Conservation (phyloP, 352 stramenopile species). For the Phytophthora brassicae region DNA sequence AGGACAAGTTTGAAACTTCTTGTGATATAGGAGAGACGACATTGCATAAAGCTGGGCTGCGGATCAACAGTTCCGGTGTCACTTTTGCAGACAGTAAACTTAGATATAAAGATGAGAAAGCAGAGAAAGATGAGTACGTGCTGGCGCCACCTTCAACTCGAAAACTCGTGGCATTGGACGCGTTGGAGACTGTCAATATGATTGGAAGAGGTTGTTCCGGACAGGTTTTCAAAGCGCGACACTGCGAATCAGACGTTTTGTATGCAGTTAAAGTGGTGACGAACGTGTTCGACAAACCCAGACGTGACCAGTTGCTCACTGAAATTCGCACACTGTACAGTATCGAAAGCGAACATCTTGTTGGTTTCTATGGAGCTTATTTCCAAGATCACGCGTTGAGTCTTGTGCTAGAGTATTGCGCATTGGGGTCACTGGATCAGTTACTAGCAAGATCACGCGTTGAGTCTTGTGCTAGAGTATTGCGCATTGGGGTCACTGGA, state of each 20-base stretch:
- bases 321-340: slow-evolving; percentile 81
- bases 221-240: slow-evolving; percentile 58
- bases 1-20: slow-evolving; percentile 61
- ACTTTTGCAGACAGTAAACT: slow-evolving; percentile 40
- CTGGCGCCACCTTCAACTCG: slow-evolving; percentile 6
- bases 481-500: slow-evolving; percentile 69
- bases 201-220: slow-evolving; percentile 66
- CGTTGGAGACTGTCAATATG: slow-evolving; percentile 52
- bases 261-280: slow-evolving; percentile 75
- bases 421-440: slow-evolving; percentile 58
- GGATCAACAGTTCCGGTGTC: slow-evolving; percentile 68
- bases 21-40: slow-evolving; percentile 79
- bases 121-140: slow-evolving; percentile 17
- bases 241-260: slow-evolving; percentile 37
- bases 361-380: slow-evolving; percentile 71
- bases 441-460: slow-evolving; percentile 46
- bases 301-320: slow-evolving; percentile 73
- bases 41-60: slow-evolving; percentile 60
- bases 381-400: slow-evolving; percentile 74
- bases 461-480: slow-evolving; percentile 71
- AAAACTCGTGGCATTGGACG: slow-evolving; percentile 48
- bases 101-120: slow-evolving; percentile 20
- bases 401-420: slow-evolving; percentile 70
- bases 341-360: slow-evolving; percentile 63
- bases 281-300: slow-evolving; percentile 79